Evolutionary conservation across 345 rosid species (phyloP).

Genomic region (Triadica sebifera): DNA sequence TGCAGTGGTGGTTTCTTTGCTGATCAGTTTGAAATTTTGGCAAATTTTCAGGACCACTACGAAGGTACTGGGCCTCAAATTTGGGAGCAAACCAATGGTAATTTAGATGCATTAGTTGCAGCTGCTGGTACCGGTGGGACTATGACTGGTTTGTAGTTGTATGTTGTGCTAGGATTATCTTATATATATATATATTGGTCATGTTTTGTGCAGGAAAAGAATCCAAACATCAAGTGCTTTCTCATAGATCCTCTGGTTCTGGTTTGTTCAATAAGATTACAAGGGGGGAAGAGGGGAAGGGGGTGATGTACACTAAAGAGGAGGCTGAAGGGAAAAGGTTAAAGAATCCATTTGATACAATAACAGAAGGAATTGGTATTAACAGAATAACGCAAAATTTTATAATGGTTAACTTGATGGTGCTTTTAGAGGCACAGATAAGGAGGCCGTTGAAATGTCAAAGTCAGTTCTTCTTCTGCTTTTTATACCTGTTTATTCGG

Average conservation of each 20-base stretch:
- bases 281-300: too few species aligned
- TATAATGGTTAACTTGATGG: conserved; percentile 81
- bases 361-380: conserved; percentile 95
- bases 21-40: conserved; percentile 93
- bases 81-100: conserved; percentile 79
- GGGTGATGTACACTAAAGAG: conserved; percentile 91
- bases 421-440: conserved; percentile 80
- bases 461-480: conserved; percentile 41
- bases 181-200: not conserved
- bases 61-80: conserved; percentile 94
- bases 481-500: not conserved
- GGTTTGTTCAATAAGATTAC: conserved; percentile 91
- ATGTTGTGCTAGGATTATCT: not conserved
- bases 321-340: conserved; percentile 95
- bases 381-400: conserved; percentile 84
- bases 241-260: conserved; percentile 95
- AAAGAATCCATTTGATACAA: conserved; percentile 88
- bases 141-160: conserved; percentile 58
- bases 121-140: conserved; percentile 99
- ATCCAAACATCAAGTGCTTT: conserved; percentile 64
- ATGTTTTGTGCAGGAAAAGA: conserved; percentile 55
- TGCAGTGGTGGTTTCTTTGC: conserved; percentile 87
- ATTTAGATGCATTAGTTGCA: conserved; percentile 76
- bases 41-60: conserved; percentile 85
- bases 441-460: conserved; percentile 99